These are phyloP conservation scores for Henckelia pumila DNA, from an alignment of 257 asterid species.

Conservation along the genomic window DNA sequence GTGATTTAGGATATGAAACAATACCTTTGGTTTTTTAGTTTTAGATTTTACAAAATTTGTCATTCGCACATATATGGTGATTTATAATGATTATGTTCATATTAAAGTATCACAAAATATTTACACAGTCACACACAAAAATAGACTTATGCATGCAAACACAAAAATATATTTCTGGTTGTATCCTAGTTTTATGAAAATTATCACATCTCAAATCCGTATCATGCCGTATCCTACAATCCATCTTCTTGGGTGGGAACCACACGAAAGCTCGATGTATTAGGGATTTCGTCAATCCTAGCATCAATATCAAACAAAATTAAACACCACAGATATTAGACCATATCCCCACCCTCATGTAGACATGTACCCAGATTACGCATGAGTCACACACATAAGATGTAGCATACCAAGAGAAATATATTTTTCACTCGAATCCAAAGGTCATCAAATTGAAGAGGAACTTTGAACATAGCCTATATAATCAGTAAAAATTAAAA, in stretches of 20 bases:
- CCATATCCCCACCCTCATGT: neutral
- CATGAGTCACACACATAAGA: neutral
- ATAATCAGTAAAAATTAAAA: slow-evolving; percentile 2
- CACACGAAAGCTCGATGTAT: neutral
- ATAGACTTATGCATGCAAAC: neutral
- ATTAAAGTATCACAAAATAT: too few species aligned
- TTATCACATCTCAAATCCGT: neutral
- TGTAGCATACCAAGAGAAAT: neutral
- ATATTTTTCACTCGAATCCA: neutral
- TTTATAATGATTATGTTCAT: too few species aligned
- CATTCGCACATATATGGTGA: neutral
- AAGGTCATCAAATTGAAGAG: neutral
- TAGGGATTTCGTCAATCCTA: neutral
- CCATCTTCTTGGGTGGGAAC: neutral
- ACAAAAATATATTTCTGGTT: neutral
- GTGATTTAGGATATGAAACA: neutral
- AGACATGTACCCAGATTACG: neutral
- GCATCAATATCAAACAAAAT: neutral
- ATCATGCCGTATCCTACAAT: neutral
- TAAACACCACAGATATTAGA: neutral
- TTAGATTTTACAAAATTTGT: too few species aligned
- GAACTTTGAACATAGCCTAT: neutral
- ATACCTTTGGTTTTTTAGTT: too few species aligned
- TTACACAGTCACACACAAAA: neutral
- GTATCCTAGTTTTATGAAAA: neutral